phyloP scores from a whole-genome alignment of 352 stramenopile species.

The Phytophthora citrophthora region DNA sequence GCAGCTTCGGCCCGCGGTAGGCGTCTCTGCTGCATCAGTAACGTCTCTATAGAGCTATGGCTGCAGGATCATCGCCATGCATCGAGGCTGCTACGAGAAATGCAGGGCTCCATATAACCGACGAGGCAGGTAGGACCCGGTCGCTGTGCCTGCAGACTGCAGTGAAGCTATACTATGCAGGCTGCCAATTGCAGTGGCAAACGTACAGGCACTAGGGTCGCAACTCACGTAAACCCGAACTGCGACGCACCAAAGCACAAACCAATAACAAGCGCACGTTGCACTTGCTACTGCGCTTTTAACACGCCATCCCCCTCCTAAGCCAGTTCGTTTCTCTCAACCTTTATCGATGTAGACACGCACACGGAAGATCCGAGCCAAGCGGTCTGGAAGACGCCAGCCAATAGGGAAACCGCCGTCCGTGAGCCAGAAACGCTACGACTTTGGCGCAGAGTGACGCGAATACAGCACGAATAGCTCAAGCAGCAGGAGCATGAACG shows the following conservation, averaged over 20 bases:
- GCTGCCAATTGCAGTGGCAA: too few relatives aligned
- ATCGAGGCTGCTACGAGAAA: background rate
- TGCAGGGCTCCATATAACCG: background rate
- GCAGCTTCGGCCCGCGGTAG: background rate
- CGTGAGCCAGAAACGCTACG: conserved; percentile 14
- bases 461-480: conserved; percentile 18
- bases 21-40: background rate
- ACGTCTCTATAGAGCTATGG: background rate
- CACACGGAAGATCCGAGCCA: conserved; percentile 2
- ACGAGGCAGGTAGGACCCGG: too few relatives aligned
- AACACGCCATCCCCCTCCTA: conserved; percentile 18
- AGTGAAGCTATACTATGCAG: too few relatives aligned
- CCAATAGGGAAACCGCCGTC: conserved; percentile 9
- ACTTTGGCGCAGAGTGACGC: conserved; percentile 7
- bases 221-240: background rate
- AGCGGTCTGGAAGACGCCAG: background rate
- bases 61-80: background rate
- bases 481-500: conserved; percentile 1
- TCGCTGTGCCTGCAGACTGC: too few relatives aligned
- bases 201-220: too few relatives aligned
- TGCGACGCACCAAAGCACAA: too few relatives aligned
- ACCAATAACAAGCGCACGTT: background rate
- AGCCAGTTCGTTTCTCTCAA: background rate
- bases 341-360: conserved; percentile 15
- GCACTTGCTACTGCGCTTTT: conserved; percentile 10